Base-by-base conservation (phyloP, 2,329 filamentous ascomycete genomes). In the Knufia fluminis region DNA sequence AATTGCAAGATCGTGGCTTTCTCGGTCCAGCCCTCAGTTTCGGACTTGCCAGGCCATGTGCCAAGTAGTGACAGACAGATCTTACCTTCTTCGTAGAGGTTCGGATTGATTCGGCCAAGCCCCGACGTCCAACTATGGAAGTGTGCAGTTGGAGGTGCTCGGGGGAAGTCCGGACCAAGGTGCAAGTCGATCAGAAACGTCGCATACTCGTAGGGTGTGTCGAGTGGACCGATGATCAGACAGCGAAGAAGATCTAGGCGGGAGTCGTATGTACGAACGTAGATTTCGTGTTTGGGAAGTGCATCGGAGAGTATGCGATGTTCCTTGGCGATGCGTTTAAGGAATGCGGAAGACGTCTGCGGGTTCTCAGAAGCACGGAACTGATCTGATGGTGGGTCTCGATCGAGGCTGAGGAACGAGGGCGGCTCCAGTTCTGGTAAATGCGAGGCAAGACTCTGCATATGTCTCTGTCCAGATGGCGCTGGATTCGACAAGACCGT, bases 41-140 rank as follows among this genome's bases (percentile, higher is more conserved):
- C 64, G 53, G 72, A 65, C 49, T 74, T 68, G 0, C 73, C 69
- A 47, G 76, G 72, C 78, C 78, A 82, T 2, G 78, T 82, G 10
- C 77, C 77, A 3, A 82, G 63, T 19, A 82, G 60, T 53, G 71
- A 76, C 14, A 82, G 63, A 56, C 79, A 82, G 26, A 82, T 79
- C 58, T 76, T 79, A 20, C 78, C 78, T 52, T 80, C 74, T 55
- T 81, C 77, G 60, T 81, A 81, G 1, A 82, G 62, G 55, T 82
- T 82, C 0, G 78, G 78, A 54, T 82, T 82, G 20, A 81, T 66
- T n/a, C 69, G 67, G 1, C 74, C 75, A 19, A 70, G 61, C 1
- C 71, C 71, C 48, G 68, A 62, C 0, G 74, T 77, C 77, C 77
- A 81, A 45, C 72, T 77, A 60, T 82, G 77, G 61, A 82, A 82